Percentiles rank a stretch among this genome's conserved stretches.
phyloP scores from a whole-genome alignment of 164 flowering plant genomes.

The Houttuynia cordata region DNA sequence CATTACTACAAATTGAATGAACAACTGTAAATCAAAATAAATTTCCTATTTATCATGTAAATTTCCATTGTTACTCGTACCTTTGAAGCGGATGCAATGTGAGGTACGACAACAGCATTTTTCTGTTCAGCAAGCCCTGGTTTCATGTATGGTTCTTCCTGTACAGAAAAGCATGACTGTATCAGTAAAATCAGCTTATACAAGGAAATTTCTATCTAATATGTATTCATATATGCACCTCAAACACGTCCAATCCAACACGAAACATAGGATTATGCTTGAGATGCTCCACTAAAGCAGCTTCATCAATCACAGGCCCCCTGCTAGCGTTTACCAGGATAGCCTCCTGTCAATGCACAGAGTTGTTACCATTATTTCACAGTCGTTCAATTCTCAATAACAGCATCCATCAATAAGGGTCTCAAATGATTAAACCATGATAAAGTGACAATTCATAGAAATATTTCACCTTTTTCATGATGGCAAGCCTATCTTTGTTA shows the following conservation, averaged over 20 bases:
- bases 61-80: slow-evolving; percentile 20
- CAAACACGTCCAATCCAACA: slow-evolving; percentile 96
- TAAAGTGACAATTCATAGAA: neutral
- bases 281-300: slow-evolving; percentile 85
- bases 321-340: slow-evolving; percentile 89
- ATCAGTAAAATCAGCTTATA: neutral
- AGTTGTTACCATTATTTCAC: neutral
- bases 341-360: slow-evolving; percentile 54
- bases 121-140: slow-evolving; percentile 92
- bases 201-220: neutral
- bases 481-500: slow-evolving; percentile 77
- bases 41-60: no score
- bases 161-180: slow-evolving; percentile 7
- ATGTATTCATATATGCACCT: slow-evolving; percentile 29
- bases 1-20: neutral
- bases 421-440: no score
- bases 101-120: slow-evolving; percentile 89
- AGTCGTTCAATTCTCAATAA: neutral
- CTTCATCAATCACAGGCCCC: slow-evolving; percentile 95
- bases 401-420: no score
- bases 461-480: slow-evolving; percentile 72
- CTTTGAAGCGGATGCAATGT: slow-evolving; percentile 98
- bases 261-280: slow-evolving; percentile 92
- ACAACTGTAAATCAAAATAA: neutral
- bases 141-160: slow-evolving; percentile 98